Base-by-base conservation (phyloP, 2,329 filamentous ascomycete genomes). In the Metarhizium rileyi region DNA sequence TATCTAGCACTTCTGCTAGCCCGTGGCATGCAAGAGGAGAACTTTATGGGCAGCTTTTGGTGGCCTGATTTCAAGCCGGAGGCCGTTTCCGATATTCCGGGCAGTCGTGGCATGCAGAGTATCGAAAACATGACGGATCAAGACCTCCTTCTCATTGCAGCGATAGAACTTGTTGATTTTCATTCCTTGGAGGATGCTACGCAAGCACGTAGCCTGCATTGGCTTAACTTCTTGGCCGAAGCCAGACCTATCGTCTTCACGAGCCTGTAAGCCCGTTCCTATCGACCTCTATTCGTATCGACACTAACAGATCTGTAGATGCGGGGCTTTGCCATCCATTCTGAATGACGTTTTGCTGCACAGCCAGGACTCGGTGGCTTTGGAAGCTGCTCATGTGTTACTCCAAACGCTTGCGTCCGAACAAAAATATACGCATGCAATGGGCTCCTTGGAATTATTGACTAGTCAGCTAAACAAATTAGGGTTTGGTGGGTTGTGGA, bases 91-190 rank as follows among this genome's bases (percentile, higher is more conserved):
- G 55, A 55, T 27, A 54, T 57, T 10, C 46, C 61, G 10, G 56
- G 50, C 7, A 55, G 54, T n/a, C 59, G 57, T 7, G 57, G 63
- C 10, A 50, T 59, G 3, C 59, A 59, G 4, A 57, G 63, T 30
- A 61, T 76, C 20, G 63, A 69, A 5, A 65, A 67, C 18, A 70
- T 83, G 57, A 75, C 74, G 48, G 81, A 86, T 53, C 76, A 78
- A 55, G 79, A 84, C 52, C 61, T 86, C 12, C 64, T 86, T 16
- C 70, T 86, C 5, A 80, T 78, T 53, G 78, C 78, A 3, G 79
- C 78, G 1, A 80, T 86, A 49, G 75, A 78, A 58, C 69, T 86
- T 40, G 76, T 86, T 9, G 83, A 86, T 59, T 86, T 86, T 57
- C 75, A 78, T 50, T 77, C 77, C 50, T 66, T 84, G 7, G 82